Percentiles rank a stretch among this genome's conserved stretches.
Conservation (phyloP, 345 rosid genomes). For the Gossypium thurberi region DNA sequence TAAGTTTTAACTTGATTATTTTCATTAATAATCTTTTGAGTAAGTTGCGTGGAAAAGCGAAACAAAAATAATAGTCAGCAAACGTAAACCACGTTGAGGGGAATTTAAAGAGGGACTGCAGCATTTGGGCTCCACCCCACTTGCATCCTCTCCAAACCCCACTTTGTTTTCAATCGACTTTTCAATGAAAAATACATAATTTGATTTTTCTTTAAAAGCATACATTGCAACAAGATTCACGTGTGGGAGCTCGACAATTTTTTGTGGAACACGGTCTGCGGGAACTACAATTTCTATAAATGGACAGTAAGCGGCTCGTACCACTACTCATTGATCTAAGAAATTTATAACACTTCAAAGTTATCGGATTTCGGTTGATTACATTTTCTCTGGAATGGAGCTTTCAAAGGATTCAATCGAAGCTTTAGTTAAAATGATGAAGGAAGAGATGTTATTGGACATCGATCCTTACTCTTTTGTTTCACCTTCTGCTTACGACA, state of each 20-base stretch:
- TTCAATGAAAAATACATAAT: too few species aligned
- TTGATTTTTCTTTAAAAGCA: too few species aligned
- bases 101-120: neutral
- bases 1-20: too few species aligned
- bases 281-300: too few species aligned
- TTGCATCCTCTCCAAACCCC: neutral
- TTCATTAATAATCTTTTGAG: too few species aligned
- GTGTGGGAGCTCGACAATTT: too few species aligned
- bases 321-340: neutral
- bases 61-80: neutral
- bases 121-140: neutral
- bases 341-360: too few species aligned
- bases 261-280: too few species aligned
- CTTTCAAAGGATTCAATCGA: neutral
- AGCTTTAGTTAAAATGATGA: conserved; percentile 1
- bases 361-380: neutral
- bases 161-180: too few species aligned
- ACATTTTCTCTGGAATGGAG: neutral
- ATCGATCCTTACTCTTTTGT: conserved; percentile 1
- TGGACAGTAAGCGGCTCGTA: neutral
- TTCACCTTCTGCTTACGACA: conserved; percentile 9
- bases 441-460: neutral
- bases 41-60: too few species aligned
- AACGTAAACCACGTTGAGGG: neutral
- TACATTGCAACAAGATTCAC: too few species aligned